phyloP scores from a whole-genome alignment of 83 land plant genomes.

The Picea abies region DNA sequence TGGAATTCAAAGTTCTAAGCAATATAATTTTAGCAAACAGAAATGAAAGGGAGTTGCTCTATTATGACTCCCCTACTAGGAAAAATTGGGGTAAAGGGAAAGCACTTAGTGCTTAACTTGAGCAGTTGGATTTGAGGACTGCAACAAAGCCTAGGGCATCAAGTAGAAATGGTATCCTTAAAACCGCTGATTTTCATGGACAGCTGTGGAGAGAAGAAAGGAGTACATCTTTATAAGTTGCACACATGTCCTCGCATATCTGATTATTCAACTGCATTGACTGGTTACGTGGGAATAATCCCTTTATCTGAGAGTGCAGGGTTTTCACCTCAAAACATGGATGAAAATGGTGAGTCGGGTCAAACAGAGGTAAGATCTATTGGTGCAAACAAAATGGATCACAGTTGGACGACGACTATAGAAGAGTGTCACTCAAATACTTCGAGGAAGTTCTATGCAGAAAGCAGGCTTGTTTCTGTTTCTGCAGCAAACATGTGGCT shows the following conservation, averaged over 20 bases:
- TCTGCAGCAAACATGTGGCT: no score
- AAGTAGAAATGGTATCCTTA: background rate
- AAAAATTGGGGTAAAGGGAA: background rate
- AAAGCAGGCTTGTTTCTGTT: no score
- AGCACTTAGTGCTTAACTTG: background rate
- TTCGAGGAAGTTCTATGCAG: no score
- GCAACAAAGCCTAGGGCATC: background rate
- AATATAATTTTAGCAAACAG: background rate
- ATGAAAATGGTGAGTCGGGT: no score
- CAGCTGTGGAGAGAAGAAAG: background rate
- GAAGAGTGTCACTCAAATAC: no score
- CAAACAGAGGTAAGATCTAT: no score
- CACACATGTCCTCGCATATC: background rate
- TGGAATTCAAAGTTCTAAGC: background rate
- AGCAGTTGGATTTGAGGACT: background rate
- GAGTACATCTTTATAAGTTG: background rate
- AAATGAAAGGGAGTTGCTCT: constrained; percentile 3
- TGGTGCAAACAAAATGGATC: no score
- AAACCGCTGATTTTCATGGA: background rate
- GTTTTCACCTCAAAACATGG: background rate
- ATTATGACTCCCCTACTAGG: background rate
- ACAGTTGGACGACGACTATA: no score
- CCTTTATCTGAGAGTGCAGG: background rate
- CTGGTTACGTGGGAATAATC: background rate
- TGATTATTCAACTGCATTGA: background rate